Evolutionary conservation across 441 rosid genomes (phyloP), one percentile per base, ranked within the genome.

Genomic region (Erodium chrysanthum): DNA sequence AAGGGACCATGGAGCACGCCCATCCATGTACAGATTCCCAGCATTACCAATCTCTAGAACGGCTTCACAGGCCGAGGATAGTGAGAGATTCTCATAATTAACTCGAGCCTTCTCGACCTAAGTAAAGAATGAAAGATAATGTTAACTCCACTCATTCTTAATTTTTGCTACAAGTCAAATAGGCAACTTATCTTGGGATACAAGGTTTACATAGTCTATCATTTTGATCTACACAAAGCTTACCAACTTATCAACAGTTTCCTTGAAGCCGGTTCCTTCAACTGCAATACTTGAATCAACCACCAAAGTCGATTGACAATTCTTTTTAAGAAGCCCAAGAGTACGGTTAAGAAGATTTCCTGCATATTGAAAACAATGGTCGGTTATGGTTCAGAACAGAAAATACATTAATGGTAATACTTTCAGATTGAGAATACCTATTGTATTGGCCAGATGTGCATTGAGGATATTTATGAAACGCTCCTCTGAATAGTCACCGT

Each of bases 341-440:
- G 98, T 88, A 62, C 97, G 96, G 69, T 89, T 91, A 35, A 91
- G 90, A 63, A 94, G 97, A 84, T 89, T 94, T 71, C 97, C 98
- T 93, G 84, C 71, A 75, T 67, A 70, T 10, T 40, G 66, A 22
- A 12, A 25, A 60, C 15, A 52, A 68, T 69, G 58, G 70, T 60
- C 62, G 25, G 22, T n/a, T 14, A 71, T 48, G 62, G 18, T 58
- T 23, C 64, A 20, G 20, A n/a, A 56, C 62, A 7, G 59, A 71
- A 40, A 27, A 29, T 14, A 18, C 0, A 22, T 40, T 50, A 50
- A 31, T 29, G 67, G n/a, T 23, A 29, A n/a, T 1, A n/a, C 8
- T n/a, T 25, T 29, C 27, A 58, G 40, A 73, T 11, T 33, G 5
- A 64, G n/a, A 23, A 65, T 80, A 88, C 97, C 98, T 66, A 93